Percentiles rank a stretch among this genome's conserved stretches.
Evolutionary conservation across 257 asterid species (phyloP).

Genomic region (Parsonsia alboflavescens): DNA sequence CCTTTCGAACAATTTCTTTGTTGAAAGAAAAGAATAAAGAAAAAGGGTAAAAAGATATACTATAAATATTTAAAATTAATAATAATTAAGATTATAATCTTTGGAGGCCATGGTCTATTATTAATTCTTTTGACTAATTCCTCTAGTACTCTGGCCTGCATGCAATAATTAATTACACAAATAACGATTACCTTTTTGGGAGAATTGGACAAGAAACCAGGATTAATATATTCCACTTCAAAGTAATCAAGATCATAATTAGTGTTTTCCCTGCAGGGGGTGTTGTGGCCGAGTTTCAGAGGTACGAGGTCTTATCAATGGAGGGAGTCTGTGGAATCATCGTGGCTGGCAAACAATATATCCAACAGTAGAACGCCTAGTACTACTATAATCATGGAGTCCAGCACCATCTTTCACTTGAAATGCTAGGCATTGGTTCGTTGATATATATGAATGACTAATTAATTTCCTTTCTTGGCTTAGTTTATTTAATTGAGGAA

Average conservation of each 20-base stretch:
- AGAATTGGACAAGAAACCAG: slow-evolving; percentile 3
- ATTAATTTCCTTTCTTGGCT: not conserved
- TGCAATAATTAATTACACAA: too few species aligned
- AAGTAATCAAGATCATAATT: slow-evolving; percentile 14
- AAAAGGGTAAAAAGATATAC: too few species aligned
- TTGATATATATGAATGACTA: not conserved
- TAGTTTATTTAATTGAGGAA: too few species aligned
- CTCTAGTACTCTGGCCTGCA: too few species aligned
- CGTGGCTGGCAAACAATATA: slow-evolving; percentile 1
- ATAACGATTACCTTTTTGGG: not conserved
- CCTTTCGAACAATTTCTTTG: too few species aligned
- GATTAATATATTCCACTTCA: not conserved
- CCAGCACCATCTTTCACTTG: slow-evolving; percentile 16
- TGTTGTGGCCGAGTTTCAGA: slow-evolving; percentile 9
- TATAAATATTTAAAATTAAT: too few species aligned
- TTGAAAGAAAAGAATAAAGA: too few species aligned
- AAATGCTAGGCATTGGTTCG: not conserved
- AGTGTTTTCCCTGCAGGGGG: not conserved
- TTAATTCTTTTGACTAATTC: too few species aligned
- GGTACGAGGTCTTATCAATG: slow-evolving; percentile 13
- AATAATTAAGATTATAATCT: not conserved
- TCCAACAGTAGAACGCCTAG: slow-evolving; percentile 9
- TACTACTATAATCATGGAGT: slow-evolving; percentile 7
- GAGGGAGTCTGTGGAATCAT: too few species aligned
- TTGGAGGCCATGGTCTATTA: not conserved